A percentile compares a stretch with the other conserved stretches of the same genome.
Conservation (phyloP, 139 green algal genomes). For the Deuterostichococcus epilithicus region DNA sequence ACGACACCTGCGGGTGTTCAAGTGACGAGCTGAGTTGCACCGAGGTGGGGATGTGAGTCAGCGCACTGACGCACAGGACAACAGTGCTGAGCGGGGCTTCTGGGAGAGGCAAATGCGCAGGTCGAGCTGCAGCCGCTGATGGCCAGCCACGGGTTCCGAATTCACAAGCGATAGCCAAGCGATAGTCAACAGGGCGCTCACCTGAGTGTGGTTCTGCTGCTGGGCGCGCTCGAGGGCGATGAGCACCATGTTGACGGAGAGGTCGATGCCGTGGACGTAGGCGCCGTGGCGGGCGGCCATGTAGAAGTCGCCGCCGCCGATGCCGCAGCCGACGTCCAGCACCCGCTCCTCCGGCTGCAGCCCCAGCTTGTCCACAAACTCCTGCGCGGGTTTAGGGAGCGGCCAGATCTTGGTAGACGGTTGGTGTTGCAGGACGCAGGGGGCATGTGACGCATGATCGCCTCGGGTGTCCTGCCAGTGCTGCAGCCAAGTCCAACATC, state of each 20-base stretch:
- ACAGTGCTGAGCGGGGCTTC: too few relatives aligned
- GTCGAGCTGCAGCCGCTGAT: too few relatives aligned
- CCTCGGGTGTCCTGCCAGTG: neutral
- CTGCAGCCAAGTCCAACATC: neutral
- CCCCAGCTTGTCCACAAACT: constrained; percentile 50
- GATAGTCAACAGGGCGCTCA: neutral
- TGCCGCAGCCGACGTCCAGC: constrained; percentile 78
- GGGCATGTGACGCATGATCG: too few relatives aligned
- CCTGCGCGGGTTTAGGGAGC: constrained; percentile 5
- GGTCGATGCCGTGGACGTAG: constrained; percentile 77
- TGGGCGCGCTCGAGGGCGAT: constrained; percentile 56
- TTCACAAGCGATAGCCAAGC: too few relatives aligned
- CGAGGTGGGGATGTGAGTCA: too few relatives aligned
- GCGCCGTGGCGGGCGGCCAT: constrained; percentile 54
- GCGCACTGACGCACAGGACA: too few relatives aligned
- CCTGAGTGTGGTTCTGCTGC: constrained; percentile 2
- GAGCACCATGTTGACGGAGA: constrained; percentile 80
- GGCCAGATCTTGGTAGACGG: too few relatives aligned
- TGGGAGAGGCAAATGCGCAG: too few relatives aligned
- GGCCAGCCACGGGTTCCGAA: too few relatives aligned
- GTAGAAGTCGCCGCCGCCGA: constrained; percentile 65
- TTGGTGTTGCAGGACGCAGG: too few relatives aligned
- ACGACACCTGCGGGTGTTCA: constrained; percentile 47
- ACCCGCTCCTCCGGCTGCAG: constrained; percentile 62
- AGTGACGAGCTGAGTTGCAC: too few relatives aligned